Evolutionary conservation across 768 basidiomycete species (phyloP).

Genomic region (Boletus subcaerulescens): DNA sequence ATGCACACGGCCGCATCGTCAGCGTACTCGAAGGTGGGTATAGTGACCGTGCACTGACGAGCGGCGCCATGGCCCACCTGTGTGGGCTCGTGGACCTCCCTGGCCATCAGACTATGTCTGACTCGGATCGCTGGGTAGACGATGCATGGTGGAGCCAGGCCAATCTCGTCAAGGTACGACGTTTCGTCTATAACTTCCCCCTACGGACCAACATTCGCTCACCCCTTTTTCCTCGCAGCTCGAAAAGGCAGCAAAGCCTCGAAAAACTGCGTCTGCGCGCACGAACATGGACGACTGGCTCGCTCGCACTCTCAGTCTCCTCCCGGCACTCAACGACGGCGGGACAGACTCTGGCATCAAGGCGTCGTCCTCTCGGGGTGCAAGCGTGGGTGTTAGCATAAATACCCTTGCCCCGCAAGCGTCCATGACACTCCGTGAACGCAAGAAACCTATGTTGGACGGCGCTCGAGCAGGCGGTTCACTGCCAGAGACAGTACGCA

Average conservation of each 20-base stretch:
- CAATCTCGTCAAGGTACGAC: constrained; percentile 54
- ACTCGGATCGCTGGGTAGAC: constrained; percentile 31
- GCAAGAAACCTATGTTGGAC: constrained; percentile 30
- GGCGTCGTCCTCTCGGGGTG: constrained; percentile 1
- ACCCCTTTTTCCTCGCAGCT: constrained; percentile 39
- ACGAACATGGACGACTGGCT: constrained; percentile 52
- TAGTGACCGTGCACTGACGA: constrained; percentile 82
- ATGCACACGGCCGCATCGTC: constrained; percentile 67
- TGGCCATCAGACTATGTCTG: neutral
- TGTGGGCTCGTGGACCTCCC: constrained; percentile 50
- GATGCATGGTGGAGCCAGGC: constrained; percentile 61
- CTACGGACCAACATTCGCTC: no score
- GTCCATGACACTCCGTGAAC: constrained; percentile 50
- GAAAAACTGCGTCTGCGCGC: constrained; percentile 40
- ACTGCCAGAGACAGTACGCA: neutral
- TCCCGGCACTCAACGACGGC: constrained; percentile 5
- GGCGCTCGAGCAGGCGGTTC: neutral
- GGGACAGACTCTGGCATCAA: neutral
- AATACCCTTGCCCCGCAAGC: constrained; percentile 30
- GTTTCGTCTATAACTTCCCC: neutral
- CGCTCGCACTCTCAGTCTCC: constrained; percentile 42
- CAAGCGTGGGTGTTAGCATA: neutral
- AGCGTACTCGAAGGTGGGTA: constrained; percentile 96
- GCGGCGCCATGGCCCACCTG: constrained; percentile 81
- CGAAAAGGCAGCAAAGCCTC: constrained; percentile 62